A percentile compares a stretch with the other conserved stretches of the same genome.
Conservation (phyloP, 495 filamentous ascomycete genomes). For the Hyphodiscus hymeniophilus region DNA sequence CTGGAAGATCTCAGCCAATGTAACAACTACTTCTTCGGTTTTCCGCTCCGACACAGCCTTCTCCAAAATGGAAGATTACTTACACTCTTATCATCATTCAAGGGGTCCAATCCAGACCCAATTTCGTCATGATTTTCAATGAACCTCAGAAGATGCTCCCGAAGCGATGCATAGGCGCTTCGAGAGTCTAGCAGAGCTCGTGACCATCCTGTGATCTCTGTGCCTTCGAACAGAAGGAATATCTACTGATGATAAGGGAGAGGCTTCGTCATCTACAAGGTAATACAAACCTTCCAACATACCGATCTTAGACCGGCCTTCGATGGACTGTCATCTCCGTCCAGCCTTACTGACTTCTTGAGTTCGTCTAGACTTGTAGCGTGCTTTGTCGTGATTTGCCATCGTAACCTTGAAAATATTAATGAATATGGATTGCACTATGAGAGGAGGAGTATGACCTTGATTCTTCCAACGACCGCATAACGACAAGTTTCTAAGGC, state of each 20-base stretch:
- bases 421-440: background rate
- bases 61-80: slow-evolving; percentile 19
- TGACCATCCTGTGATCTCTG: slow-evolving; percentile 61
- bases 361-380: slow-evolving; percentile 55
- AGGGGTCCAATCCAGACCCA: slow-evolving; percentile 66
- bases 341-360: slow-evolving; percentile 50
- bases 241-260: slow-evolving; percentile 37
- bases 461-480: slow-evolving; percentile 57
- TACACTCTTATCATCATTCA: slow-evolving; percentile 81
- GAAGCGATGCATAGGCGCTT: slow-evolving; percentile 61
- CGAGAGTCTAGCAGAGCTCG: slow-evolving; percentile 58
- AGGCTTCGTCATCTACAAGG: background rate
- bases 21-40: no score
- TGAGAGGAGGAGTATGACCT: slow-evolving; percentile 32
- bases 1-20: slow-evolving; percentile 33
- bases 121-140: slow-evolving; percentile 78
- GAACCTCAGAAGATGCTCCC: slow-evolving; percentile 65
- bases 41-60: no score
- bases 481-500: slow-evolving; percentile 24
- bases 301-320: slow-evolving; percentile 71
- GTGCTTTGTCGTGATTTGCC: slow-evolving; percentile 56
- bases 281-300: slow-evolving; percentile 75
- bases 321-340: slow-evolving; percentile 51
- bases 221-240: slow-evolving; percentile 71
- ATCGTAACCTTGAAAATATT: slow-evolving; percentile 39